phyloP scores from a whole-genome alignment of 495 filamentous ascomycete genomes.

The Annulohypoxylon bovei region DNA sequence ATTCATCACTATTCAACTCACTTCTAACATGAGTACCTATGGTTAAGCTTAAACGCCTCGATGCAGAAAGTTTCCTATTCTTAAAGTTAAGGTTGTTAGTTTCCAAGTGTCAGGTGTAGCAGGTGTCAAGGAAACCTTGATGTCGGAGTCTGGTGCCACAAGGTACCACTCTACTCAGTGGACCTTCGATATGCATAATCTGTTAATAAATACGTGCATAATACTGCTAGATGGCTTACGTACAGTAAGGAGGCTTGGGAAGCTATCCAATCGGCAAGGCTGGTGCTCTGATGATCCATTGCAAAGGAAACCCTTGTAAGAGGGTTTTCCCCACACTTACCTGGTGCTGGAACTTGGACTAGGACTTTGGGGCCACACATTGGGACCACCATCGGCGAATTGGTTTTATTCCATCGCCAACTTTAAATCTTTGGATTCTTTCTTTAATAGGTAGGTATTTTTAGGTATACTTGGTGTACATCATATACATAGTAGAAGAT shows the following conservation, averaged over 20 bases:
- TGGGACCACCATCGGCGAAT: constrained; percentile 14
- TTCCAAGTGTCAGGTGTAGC: neutral
- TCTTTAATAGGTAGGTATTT: no score
- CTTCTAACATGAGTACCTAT: no score
- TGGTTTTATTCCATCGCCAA: constrained; percentile 3
- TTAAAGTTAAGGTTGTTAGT: neutral
- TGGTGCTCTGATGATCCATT: constrained; percentile 24
- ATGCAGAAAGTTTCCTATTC: no score
- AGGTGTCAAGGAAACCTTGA: neutral
- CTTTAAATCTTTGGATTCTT: neutral
- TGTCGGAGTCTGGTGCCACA: neutral
- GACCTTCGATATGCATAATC: neutral
- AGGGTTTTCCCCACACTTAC: constrained; percentile 10
- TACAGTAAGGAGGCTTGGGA: neutral
- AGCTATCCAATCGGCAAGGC: constrained; percentile 11
- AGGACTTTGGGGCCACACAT: neutral
- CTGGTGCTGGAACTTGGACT: constrained; percentile 2
- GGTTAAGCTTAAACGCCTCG: neutral
- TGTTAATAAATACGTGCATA: constrained; percentile 16
- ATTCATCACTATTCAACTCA: neutral
- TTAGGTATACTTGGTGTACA: neutral
- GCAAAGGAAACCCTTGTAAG: constrained; percentile 3
- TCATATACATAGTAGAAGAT: neutral
- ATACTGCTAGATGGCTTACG: constrained; percentile 13
- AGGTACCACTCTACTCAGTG: neutral